Evolutionary conservation across 768 basidiomycete species (phyloP), one percentile per base, ranked within the genome.

Genomic region (Leucogyrophana mollusca): DNA sequence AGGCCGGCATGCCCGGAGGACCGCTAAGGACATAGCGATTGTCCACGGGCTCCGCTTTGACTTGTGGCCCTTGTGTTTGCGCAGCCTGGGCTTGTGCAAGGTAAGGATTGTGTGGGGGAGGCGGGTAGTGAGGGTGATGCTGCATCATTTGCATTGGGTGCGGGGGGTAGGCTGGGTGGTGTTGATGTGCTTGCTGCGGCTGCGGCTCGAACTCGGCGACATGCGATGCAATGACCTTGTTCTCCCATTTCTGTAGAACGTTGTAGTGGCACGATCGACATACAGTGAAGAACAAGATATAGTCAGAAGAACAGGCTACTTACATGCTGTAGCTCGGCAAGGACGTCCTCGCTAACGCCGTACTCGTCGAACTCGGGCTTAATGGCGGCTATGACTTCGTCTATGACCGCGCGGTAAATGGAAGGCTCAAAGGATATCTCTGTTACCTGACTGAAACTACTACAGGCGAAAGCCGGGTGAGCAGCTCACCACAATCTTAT

Each of bases 401-500:
- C 93, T 71, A 99, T 97, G 69, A 99, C 88, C 49, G 82, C 67
- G 54, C 95, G 90, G 70, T 99, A 99, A 58, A 91, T 88, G 56
- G 69, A 60, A 64, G 93, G 93, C 93, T 94, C 83, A 80, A 78
- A 67, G 70, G 61, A 69, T 68, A 60, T 66, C 70, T 67, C 72
- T 59, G 82, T 77, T 72, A 74, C 73, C 69, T 57, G 62, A 53
- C 65, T 69, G 64, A 64, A 30, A 73, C 77, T 80, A 80, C 77
- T 73, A 77, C 70, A 65, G 66, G 71, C 68, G 70, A 69, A 70
- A 70, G 69, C 76, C 69, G 73, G 68, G 79, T 78, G 82, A 80
- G 78, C 73, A 82, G 86, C 89, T 90, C 80, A 94, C 92, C 84
- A 95, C 93, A 77, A 93, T 91, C 78, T 94, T 94, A 86, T 95